Conservation (phyloP, 176 grass and related monocot species). For the Cenchrus purpureus region DNA sequence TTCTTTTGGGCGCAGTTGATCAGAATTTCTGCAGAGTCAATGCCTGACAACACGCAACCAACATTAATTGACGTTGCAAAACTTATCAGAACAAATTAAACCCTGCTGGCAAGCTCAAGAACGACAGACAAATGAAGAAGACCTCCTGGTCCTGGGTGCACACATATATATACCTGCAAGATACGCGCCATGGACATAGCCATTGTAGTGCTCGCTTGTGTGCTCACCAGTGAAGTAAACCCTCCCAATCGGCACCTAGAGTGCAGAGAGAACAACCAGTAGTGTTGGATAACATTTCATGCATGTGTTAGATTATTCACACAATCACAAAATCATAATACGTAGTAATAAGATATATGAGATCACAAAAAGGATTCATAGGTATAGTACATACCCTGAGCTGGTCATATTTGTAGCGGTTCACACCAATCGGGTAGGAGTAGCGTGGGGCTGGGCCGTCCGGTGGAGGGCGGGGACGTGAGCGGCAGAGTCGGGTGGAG, state of each 20-base stretch:
- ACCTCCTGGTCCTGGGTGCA: not conserved
- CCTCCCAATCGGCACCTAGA: constrained; percentile 61
- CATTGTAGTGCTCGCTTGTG: constrained; percentile 70
- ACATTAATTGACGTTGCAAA: too few relatives aligned
- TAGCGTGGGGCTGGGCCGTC: too few relatives aligned
- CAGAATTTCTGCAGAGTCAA: constrained; percentile 56
- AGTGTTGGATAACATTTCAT: too few relatives aligned
- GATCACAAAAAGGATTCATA: too few relatives aligned
- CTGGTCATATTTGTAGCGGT: constrained; percentile 63
- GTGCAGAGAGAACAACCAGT: too few relatives aligned
- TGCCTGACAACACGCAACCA: not conserved
- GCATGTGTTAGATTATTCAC: too few relatives aligned
- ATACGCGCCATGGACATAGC: constrained; percentile 75
- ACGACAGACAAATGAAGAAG: not conserved
- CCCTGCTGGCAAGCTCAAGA: not conserved
- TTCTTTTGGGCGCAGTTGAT: constrained; percentile 47
- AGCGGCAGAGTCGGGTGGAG: too few relatives aligned
- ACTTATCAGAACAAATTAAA: not conserved
- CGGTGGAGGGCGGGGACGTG: too few relatives aligned
- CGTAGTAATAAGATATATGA: too few relatives aligned
- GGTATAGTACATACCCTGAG: constrained; percentile 49
- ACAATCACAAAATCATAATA: too few relatives aligned
- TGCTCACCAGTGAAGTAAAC: constrained; percentile 85
- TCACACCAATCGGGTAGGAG: constrained; percentile 52
- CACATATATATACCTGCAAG: constrained; percentile 48